phyloP scores from a whole-genome alignment of 176 grass and related monocot species.

The Chloris gayana region DNA sequence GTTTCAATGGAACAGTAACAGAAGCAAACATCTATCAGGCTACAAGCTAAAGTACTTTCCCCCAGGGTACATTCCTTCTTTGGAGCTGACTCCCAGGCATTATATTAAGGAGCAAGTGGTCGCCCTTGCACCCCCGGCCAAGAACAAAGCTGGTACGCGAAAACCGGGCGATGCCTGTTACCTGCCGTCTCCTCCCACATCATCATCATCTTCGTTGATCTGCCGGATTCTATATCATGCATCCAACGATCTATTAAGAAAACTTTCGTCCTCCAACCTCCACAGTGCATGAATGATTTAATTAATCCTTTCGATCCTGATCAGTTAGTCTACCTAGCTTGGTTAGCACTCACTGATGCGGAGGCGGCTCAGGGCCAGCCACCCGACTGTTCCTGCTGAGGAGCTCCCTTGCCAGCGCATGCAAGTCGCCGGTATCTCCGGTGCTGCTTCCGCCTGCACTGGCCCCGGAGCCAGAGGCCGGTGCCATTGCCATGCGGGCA shows the following conservation, averaged over 20 bases:
- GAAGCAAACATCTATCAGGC: conserved; percentile 6
- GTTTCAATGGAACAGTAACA: conserved; percentile 11
- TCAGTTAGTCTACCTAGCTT: conserved; percentile 39
- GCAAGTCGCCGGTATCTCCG: conserved; percentile 37
- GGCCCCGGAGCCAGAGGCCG: neutral
- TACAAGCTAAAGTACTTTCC: conserved; percentile 31
- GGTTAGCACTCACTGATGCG: conserved; percentile 4
- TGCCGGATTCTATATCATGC: neutral
- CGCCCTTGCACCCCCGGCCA: conserved; percentile 8
- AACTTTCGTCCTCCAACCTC: conserved; percentile 4
- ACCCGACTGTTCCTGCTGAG: conserved; percentile 33
- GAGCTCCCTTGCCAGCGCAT: conserved; percentile 62
- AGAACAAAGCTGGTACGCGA: conserved; percentile 43
- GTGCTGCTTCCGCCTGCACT: conserved; percentile 3
- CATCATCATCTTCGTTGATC: neutral
- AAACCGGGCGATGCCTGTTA: conserved; percentile 51
- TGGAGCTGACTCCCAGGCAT: conserved; percentile 21
- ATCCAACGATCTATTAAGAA: neutral
- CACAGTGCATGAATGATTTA: conserved; percentile 16
- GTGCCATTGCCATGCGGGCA: conserved; percentile 12
- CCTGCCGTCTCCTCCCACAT: conserved; percentile 32
- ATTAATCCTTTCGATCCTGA: neutral
- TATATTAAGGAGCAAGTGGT: conserved; percentile 36
- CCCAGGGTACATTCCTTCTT: conserved; percentile 25
- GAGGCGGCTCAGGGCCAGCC: conserved; percentile 14